These are phyloP conservation scores for Posidonia oceanica DNA, from an alignment of 116 monocot genomes.

Conservation along the genomic window DNA sequence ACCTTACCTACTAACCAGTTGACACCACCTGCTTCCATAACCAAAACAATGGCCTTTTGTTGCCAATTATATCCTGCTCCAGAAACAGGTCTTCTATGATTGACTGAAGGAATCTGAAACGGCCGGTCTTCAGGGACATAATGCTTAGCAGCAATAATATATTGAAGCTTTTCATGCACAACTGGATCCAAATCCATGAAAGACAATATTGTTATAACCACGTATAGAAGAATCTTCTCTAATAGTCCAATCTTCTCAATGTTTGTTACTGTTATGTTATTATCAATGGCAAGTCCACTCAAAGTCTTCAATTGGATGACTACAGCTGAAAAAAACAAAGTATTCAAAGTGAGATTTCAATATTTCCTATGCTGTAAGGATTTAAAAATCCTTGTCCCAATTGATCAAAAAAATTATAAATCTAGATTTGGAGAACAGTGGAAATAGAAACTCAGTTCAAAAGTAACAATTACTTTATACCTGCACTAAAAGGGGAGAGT, in stretches of 20 bases:
- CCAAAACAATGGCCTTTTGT: slow-evolving; percentile 55
- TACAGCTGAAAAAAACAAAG: slow-evolving; percentile 38
- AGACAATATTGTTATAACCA: slow-evolving; percentile 54
- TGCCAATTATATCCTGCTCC: slow-evolving; percentile 49
- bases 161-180: slow-evolving; percentile 16
- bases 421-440: too few relatives aligned
- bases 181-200: slow-evolving; percentile 60
- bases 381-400: too few relatives aligned
- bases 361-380: too few relatives aligned
- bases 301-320: slow-evolving; percentile 81
- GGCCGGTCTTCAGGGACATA: slow-evolving; percentile 15
- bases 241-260: slow-evolving; percentile 43
- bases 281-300: slow-evolving; percentile 48
- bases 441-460: too few relatives aligned
- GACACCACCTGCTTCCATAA: slow-evolving; percentile 96
- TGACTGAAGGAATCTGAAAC: slow-evolving; percentile 18
- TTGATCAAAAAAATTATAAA: too few relatives aligned
- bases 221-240: slow-evolving; percentile 70
- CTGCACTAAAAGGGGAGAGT: too few relatives aligned
- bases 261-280: slow-evolving; percentile 28
- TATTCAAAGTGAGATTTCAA: not conserved
- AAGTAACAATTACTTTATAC: too few relatives aligned
- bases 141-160: slow-evolving; percentile 18
- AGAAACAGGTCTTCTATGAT: slow-evolving; percentile 18
- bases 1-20: slow-evolving; percentile 99